A percentile compares a stretch with the other conserved stretches of the same genome.
These are phyloP conservation scores for Rhizopus delemar DNA, from an alignment of 371 early-diverging fungal genomes.

Conservation along the genomic window DNA sequence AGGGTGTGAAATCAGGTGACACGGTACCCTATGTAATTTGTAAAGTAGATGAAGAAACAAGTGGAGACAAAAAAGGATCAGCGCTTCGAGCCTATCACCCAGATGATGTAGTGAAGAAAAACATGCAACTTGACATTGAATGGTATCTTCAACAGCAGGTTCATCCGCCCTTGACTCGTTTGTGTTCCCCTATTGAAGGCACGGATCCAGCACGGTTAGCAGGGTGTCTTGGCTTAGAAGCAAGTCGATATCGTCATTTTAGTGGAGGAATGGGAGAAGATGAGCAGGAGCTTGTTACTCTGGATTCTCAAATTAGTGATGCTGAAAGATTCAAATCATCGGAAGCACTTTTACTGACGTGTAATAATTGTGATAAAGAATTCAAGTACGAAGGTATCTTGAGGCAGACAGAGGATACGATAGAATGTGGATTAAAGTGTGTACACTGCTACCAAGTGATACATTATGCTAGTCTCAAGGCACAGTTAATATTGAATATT, in stretches of 20 bases:
- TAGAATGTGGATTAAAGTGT: constrained; percentile 59
- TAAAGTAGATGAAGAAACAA: constrained; percentile 49
- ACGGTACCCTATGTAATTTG: constrained; percentile 98
- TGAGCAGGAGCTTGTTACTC: constrained; percentile 66
- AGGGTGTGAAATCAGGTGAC: constrained; percentile 81
- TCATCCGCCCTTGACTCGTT: constrained; percentile 91
- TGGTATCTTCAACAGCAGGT: constrained; percentile 98
- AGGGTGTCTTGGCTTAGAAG: constrained; percentile 82
- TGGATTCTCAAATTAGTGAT: constrained; percentile 83
- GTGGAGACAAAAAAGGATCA: constrained; percentile 50
- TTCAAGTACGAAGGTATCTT: constrained; percentile 61
- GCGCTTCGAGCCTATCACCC: constrained; percentile 89
- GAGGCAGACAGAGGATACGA: constrained; percentile 23
- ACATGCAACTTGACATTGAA: constrained; percentile 77
- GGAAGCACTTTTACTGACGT: constrained; percentile 61
- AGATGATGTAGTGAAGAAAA: constrained; percentile 74
- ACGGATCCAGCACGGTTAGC: constrained; percentile 83
- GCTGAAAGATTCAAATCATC: constrained; percentile 81
- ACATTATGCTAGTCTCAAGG: constrained; percentile 39
- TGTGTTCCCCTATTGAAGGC: constrained; percentile 88
- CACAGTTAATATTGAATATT: constrained; percentile 68
- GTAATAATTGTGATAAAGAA: constrained; percentile 59
- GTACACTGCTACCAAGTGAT: constrained; percentile 58
- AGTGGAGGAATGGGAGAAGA: constrained; percentile 36
- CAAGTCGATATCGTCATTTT: constrained; percentile 59